Evolutionary conservation across 2,329 filamentous ascomycete species (phyloP), one percentile per base, ranked within the genome.

Genomic region (Penicillium sp.): DNA sequence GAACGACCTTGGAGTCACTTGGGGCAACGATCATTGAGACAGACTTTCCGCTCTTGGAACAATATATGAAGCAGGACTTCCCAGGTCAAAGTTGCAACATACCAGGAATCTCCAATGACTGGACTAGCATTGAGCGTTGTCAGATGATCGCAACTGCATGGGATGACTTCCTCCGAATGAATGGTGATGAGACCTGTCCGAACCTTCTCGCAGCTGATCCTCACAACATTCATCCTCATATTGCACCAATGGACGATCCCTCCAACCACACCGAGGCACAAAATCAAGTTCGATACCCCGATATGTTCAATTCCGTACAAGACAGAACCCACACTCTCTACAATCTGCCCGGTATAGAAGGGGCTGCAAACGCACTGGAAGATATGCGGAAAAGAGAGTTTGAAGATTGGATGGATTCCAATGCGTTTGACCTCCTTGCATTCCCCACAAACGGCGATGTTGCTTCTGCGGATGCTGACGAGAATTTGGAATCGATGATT

Each of bases 381-480:
- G 39, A 27, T 18, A 48, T 48, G 45, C 44, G 50, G 16, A 48
- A 48, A 21, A 31, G 24, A n/a, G 39, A 47, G 34, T 53, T 53
- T 0, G 79, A 83, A 44, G 75, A 79, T 45, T 83, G 78, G 77
- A 72, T 83, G 65, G 68, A 70, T 8, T 32, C 29, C 0, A 52
- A 72, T 2, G 56, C 59, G 0, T 70, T 78, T 18, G 78, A 83
- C 52, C 64, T 72, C 2, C 67, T 82, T 0, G 78, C 73, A 0
- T 80, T 79, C 46, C 81, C 81, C 0, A 73, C 77, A 0, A 73
- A 75, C n/a, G 81, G 79, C 1, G 81, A 83, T 55, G 75, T 83
- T 0, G 79, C 75, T 0, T 64, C 67, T 1, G 77, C 79, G 7
- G 73, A 83, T 62, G 63, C 79, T 0, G 81, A 83, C 60, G 57